Evolutionary conservation across 106 monocot genomes (phyloP).

Genomic region (Agapanthus africanus): DNA sequence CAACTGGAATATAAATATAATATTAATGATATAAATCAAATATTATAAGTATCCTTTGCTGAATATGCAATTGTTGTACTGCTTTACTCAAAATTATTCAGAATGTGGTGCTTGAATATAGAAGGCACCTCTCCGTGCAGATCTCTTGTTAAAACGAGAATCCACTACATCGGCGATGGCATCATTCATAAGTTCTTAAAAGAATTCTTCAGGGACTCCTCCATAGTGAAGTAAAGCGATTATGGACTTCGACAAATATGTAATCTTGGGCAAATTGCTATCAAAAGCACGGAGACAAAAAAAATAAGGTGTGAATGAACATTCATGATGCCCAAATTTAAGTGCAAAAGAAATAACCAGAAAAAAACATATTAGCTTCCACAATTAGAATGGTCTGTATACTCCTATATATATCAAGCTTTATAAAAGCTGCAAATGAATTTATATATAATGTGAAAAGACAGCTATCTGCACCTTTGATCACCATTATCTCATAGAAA

Average conservation of each 20-base stretch:
- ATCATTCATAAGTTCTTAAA: slow-evolving; percentile 37
- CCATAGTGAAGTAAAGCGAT: slow-evolving; percentile 62
- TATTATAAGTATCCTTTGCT: no score
- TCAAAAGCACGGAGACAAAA: neutral
- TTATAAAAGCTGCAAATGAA: no score
- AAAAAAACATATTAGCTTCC: neutral
- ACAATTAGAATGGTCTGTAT: no score
- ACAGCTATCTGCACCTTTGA: no score
- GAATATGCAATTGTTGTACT: neutral
- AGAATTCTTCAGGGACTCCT: slow-evolving; percentile 58
- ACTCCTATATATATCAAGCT: no score
- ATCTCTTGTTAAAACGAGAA: slow-evolving; percentile 15
- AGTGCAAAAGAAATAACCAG: neutral
- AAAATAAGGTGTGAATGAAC: neutral
- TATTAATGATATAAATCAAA: neutral
- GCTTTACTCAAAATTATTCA: no score
- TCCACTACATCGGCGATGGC: slow-evolving; percentile 25
- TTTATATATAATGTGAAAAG: no score
- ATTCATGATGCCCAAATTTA: neutral
- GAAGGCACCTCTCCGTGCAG: slow-evolving; percentile 40
- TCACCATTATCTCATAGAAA: no score
- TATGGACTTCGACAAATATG: slow-evolving; percentile 36
- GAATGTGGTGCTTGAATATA: no score
- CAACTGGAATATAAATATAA: neutral
- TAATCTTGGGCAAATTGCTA: slow-evolving; percentile 52